phyloP scores from a whole-genome alignment of 1,139 yeast species.

The Candida sp. region DNA sequence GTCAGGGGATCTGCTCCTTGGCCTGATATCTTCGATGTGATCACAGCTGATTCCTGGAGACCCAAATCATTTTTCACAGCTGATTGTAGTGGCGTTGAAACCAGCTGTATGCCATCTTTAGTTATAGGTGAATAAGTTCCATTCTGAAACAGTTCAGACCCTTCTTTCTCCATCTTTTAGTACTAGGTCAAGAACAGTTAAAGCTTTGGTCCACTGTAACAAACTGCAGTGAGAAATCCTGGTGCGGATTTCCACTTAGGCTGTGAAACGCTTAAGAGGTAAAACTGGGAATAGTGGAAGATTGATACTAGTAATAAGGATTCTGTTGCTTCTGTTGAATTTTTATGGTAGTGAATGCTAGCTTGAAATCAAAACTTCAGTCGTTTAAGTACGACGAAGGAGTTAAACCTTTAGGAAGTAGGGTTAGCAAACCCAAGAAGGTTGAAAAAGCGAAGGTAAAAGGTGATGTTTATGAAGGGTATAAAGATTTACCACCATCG shows the following conservation, averaged over 20 bases:
- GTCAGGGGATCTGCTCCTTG: background rate
- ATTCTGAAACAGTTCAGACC: background rate
- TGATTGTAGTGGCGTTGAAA: constrained; percentile 3
- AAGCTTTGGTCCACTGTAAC: too few relatives aligned
- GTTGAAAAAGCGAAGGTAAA: background rate
- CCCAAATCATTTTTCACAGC: background rate
- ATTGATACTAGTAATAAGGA: too few relatives aligned
- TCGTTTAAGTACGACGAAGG: background rate
- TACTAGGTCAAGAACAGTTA: too few relatives aligned
- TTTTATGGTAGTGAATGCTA: background rate
- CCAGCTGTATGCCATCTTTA: constrained; percentile 4
- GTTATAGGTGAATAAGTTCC: constrained; percentile 3
- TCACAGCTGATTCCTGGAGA: background rate
- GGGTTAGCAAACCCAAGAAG: background rate
- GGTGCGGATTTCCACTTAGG: too few relatives aligned
- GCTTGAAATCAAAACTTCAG: constrained; percentile 3
- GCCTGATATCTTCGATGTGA: background rate
- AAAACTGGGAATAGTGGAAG: too few relatives aligned
- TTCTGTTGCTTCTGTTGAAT: too few relatives aligned
- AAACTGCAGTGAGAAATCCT: too few relatives aligned
- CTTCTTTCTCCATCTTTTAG: background rate
- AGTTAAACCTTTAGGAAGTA: background rate
- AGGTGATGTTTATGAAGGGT: background rate
- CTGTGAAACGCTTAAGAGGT: too few relatives aligned
- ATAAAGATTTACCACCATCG: constrained; percentile 33